Evolutionary conservation across 345 rosid genomes (phyloP).

Genomic region (Durio zibethinus): DNA sequence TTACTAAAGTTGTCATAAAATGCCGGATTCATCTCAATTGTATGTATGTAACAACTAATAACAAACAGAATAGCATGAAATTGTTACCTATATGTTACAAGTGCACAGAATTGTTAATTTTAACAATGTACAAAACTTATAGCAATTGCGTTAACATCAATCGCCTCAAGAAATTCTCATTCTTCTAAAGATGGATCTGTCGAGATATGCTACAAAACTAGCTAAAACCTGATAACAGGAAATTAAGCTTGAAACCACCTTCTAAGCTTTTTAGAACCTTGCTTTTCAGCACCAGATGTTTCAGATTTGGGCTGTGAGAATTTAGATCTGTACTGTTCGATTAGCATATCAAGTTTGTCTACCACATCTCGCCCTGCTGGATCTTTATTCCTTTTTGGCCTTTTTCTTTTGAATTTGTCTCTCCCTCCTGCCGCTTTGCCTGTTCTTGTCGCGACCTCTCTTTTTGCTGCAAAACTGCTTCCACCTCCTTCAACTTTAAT

Average conservation of each 20-base stretch:
- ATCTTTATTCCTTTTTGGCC: constrained; percentile 47
- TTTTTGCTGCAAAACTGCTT: constrained; percentile 16
- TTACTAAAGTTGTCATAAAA: too few relatives aligned
- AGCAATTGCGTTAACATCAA: neutral
- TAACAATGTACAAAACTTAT: neutral
- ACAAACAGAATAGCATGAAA: neutral
- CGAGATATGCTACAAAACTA: neutral
- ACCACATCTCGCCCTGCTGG: constrained; percentile 42
- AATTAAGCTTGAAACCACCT: constrained; percentile 59
- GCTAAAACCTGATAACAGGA: constrained; percentile 1
- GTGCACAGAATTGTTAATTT: neutral
- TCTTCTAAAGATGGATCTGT: neutral
- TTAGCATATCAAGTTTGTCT: constrained; percentile 68
- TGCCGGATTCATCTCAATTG: neutral
- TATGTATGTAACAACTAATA: neutral
- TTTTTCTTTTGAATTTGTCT: constrained; percentile 31
- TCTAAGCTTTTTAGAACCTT: constrained; percentile 45
- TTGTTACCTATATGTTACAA: neutral
- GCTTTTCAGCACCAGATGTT: constrained; percentile 39
- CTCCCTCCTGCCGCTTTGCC: constrained; percentile 23
- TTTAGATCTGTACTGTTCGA: constrained; percentile 64
- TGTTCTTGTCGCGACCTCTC: constrained; percentile 22
- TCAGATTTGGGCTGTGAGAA: constrained; percentile 52
- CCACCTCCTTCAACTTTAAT: constrained; percentile 24
- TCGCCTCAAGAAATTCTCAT: neutral